Conservation (phyloP, 352 stramenopile genomes). For the Phytopythium cucurbitacearum region DNA sequence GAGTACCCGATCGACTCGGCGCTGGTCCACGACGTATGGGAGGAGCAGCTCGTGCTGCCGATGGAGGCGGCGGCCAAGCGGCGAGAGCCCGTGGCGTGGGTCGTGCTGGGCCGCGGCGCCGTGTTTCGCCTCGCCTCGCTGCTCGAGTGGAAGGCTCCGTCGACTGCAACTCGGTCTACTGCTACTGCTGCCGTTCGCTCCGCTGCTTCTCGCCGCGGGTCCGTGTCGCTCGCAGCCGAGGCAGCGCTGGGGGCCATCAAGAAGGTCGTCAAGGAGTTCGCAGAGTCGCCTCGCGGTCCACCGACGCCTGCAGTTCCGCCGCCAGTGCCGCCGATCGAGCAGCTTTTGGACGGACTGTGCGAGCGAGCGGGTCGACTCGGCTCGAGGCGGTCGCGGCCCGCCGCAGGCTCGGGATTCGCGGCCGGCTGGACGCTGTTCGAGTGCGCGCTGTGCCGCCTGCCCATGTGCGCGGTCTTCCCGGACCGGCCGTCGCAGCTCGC, state of each 20-base stretch:
- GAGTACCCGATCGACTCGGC: conserved; percentile 12
- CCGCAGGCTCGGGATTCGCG: conserved; percentile 1
- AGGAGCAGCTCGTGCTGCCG: conserved; percentile 31
- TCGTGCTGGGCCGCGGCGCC: conserved; percentile 18
- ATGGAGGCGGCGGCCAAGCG: conserved; percentile 23
- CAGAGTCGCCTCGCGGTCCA: conserved; percentile 2
- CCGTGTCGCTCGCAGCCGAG: not conserved
- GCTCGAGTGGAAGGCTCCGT: conserved; percentile 8
- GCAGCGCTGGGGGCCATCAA: not conserved
- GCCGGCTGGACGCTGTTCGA: conserved; percentile 28
- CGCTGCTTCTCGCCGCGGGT: not conserved
- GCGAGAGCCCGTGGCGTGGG: conserved; percentile 24
- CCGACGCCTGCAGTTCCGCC: not conserved
- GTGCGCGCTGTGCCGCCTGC: conserved; percentile 36
- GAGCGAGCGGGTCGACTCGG: not conserved
- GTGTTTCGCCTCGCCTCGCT: conserved; percentile 32
- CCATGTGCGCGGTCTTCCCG: conserved; percentile 21
- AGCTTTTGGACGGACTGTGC: conserved; percentile 16
- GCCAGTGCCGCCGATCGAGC: not conserved
- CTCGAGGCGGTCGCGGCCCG: not conserved
- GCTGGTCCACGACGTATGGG: conserved; percentile 21
- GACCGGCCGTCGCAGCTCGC: conserved; percentile 15
- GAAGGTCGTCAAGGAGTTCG: not conserved
- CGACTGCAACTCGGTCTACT: not conserved
- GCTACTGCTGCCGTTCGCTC: not conserved